These are phyloP conservation scores for Sphagnum magellanicum DNA, from an alignment of 228 moss, liverwort and hornwort genomes.

Conservation along the genomic window DNA sequence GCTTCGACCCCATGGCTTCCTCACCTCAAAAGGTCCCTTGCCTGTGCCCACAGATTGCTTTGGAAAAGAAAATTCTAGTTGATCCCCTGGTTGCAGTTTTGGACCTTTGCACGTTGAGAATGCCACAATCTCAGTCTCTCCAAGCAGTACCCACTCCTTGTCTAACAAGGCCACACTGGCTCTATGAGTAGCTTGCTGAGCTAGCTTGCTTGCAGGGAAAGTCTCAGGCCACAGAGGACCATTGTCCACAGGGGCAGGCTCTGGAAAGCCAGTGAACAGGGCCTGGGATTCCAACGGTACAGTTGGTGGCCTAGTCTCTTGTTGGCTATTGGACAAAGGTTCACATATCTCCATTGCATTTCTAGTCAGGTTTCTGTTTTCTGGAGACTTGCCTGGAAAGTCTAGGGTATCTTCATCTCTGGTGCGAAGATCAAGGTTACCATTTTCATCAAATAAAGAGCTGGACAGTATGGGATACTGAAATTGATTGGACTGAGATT, in stretches of 20 bases:
- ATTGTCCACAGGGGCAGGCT: no score
- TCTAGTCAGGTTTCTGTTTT: background rate
- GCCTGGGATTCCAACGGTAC: no score
- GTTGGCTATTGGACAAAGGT: background rate
- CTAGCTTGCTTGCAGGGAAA: constrained; percentile 1
- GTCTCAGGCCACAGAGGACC: background rate
- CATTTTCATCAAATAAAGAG: no score
- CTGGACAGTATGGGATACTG: no score
- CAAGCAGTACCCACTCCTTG: constrained; percentile 55
- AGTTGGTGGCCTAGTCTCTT: no score
- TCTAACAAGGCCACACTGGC: constrained; percentile 6
- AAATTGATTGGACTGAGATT: no score
- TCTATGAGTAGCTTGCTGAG: constrained; percentile 8
- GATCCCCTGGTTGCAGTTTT: constrained; percentile 58
- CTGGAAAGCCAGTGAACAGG: no score
- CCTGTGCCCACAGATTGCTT: constrained; percentile 15
- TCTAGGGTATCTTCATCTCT: background rate
- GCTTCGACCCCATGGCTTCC: constrained; percentile 65
- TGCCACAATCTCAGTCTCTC: constrained; percentile 54
- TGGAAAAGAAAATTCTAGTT: constrained; percentile 62
- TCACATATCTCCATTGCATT: constrained; percentile 5
- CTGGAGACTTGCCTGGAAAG: constrained; percentile 2
- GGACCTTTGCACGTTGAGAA: constrained; percentile 76
- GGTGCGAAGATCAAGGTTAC: no score
- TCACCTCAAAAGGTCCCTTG: constrained; percentile 16